Evolutionary conservation across 116 monocot genomes (phyloP), one percentile per base, ranked within the genome.

Genomic region (Phalaenopsis hybrid): DNA sequence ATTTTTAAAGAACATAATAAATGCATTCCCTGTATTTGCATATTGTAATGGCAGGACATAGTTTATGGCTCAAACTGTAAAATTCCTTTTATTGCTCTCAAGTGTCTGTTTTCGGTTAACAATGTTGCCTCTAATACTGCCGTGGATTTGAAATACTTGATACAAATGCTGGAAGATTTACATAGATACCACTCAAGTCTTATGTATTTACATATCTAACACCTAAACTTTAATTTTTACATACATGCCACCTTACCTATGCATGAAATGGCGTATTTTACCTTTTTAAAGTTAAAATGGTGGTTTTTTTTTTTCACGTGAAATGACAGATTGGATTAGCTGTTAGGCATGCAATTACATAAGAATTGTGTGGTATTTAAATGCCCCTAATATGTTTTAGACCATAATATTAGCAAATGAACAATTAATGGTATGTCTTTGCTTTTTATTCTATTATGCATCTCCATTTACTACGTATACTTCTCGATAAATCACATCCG

Each of bases 1-100:
- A 61, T 21, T 61, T 61, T 61, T 61, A 61, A 61, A 61, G 18
- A 61, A 61, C 21, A 61, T 61, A 61, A 61, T n/a, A 61, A 61
- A 61, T 61, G 21, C 18, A 61, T 61, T 61, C 61, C 6, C 61
- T 61, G 10, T 61, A 61, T 61, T 23, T 61, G 20, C 21, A 21
- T 61, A n/a, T 61, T 61, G 21, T 61, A 52, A 52, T n/a, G 20
- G 52, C 12, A 12, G 52, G 13, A 13, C 52, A 52, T 52, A 13
- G 52, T 10, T 52, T 52, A 52, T 12, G 11, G 51, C 12, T 52
- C 52, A 52, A 52, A 52, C 52, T 12, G 15, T 10, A 3, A 52
- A 12, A 4, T 21, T 61, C 21, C 21, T 10, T n/a, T 61, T 61
- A 21, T 61, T 61, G 4, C 61, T 52, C 21, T 61, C 61, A n/a